phyloP scores from a whole-genome alignment of 164 flowering plant genomes.

The Vitis rupestris region DNA sequence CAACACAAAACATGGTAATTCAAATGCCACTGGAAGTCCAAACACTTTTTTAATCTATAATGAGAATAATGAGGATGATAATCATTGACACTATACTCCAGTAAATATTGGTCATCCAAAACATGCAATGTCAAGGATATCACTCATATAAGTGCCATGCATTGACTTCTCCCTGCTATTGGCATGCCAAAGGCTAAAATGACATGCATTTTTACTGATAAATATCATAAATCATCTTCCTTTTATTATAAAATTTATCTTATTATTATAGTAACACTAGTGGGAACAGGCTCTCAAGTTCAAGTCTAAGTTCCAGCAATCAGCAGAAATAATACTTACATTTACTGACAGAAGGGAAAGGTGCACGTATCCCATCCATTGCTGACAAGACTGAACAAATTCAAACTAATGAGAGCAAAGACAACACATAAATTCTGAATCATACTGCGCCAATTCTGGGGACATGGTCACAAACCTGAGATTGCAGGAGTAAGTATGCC shows the following conservation, averaged over 20 bases:
- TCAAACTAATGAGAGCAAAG: neutral
- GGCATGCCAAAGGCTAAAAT: neutral
- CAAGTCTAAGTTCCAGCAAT: neutral
- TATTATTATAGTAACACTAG: too few relatives aligned
- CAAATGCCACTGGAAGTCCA: neutral
- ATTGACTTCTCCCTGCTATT: too few relatives aligned
- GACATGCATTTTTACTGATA: too few relatives aligned
- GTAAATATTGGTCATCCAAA: neutral
- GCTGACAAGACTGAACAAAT: conserved; percentile 70
- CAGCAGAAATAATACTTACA: conserved; percentile 40
- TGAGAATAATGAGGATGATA: too few relatives aligned
- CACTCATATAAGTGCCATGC: neutral
- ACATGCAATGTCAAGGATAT: neutral
- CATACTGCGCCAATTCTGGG: neutral
- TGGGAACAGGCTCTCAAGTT: neutral
- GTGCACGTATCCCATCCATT: conserved; percentile 73
- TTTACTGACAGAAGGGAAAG: conserved; percentile 63
- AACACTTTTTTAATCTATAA: neutral
- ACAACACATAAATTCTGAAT: neutral
- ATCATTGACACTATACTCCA: neutral
- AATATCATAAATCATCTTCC: too few relatives aligned
- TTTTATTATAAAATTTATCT: too few relatives aligned
- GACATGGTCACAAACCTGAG: conserved; percentile 50
- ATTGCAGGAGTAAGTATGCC: conserved; percentile 92
- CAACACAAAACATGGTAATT: neutral